Evolutionary conservation across 306 rosid genomes (phyloP).

Genomic region (Trichosanthes truncata): DNA sequence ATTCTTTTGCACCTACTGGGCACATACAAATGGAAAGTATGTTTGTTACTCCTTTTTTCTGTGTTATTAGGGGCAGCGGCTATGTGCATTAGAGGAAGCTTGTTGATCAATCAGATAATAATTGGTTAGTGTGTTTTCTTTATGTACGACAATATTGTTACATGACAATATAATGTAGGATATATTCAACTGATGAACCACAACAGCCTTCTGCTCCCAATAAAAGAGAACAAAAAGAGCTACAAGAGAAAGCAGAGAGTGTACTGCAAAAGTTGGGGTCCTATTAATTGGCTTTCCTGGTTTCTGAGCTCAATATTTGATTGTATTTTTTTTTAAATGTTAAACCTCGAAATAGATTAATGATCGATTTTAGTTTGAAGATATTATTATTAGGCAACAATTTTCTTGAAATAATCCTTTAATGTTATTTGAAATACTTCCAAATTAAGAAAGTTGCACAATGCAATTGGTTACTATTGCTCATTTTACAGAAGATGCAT

Average conservation of each 20-base stretch:
- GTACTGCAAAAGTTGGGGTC: neutral
- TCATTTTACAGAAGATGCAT: neutral
- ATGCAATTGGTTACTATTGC: neutral
- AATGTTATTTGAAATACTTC: neutral
- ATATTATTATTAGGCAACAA: neutral
- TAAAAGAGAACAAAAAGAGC: too few relatives aligned
- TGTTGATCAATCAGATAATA: neutral
- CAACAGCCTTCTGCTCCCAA: neutral
- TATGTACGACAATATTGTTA: neutral
- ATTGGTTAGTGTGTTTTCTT: neutral
- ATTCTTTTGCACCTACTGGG: constrained; percentile 2
- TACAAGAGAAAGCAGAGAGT: neutral
- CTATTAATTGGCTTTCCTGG: neutral
- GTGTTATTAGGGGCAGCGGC: constrained; percentile 31
- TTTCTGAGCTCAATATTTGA: neutral
- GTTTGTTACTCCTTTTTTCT: constrained; percentile 18
- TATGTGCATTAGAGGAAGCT: constrained; percentile 34
- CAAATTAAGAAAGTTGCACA: neutral
- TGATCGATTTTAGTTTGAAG: neutral
- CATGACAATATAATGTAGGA: neutral
- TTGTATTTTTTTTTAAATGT: neutral
- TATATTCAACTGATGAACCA: neutral
- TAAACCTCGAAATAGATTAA: neutral
- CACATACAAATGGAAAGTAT: neutral
- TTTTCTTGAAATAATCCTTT: too few relatives aligned